phyloP scores from a whole-genome alignment of 345 rosid species.

The Pistacia integerrima region DNA sequence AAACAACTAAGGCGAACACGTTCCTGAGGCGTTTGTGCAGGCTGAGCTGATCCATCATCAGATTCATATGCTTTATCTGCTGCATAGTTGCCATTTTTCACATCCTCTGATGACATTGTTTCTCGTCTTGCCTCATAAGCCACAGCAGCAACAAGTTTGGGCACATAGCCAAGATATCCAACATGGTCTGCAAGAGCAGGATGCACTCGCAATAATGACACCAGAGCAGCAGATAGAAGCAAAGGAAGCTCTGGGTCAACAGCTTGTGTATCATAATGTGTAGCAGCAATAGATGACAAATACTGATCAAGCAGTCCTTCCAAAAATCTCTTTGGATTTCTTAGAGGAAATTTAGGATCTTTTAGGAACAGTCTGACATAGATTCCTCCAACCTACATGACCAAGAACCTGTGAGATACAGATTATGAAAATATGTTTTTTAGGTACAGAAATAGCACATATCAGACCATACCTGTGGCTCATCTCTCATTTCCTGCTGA shows the following conservation, averaged over 20 bases:
- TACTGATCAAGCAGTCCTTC: slow-evolving; percentile 98
- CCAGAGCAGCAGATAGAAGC: slow-evolving; percentile 98
- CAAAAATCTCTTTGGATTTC: slow-evolving; percentile 95
- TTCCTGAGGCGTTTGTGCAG: slow-evolving; percentile 87
- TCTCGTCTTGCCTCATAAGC: slow-evolving; percentile 94
- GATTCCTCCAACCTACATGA: slow-evolving; percentile 90
- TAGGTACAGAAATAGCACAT: not conserved
- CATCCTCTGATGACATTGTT: slow-evolving; percentile 80
- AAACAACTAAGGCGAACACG: slow-evolving; percentile 98
- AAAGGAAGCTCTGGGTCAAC: slow-evolving; percentile 91
- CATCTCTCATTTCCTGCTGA: slow-evolving; percentile 91
- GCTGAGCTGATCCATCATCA: slow-evolving; percentile 55
- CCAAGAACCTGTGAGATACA: slow-evolving; percentile 23
- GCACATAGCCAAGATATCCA: slow-evolving; percentile 97
- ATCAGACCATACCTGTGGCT: slow-evolving; percentile 68
- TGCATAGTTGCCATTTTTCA: slow-evolving; percentile 45
- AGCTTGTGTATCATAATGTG: slow-evolving; percentile 78
- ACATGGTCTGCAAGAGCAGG: slow-evolving; percentile 99
- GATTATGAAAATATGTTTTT: not conserved
- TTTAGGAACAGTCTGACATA: slow-evolving; percentile 91
- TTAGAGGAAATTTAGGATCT: slow-evolving; percentile 95
- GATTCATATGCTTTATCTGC: slow-evolving; percentile 51
- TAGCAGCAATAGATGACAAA: slow-evolving; percentile 87
- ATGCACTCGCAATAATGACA: slow-evolving; percentile 94
- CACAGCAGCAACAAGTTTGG: slow-evolving; percentile 96